Percentiles rank a stretch among this genome's conserved stretches.
These are phyloP conservation scores for Angophora floribunda DNA, from an alignment of 345 rosid genomes.

Conservation along the genomic window DNA sequence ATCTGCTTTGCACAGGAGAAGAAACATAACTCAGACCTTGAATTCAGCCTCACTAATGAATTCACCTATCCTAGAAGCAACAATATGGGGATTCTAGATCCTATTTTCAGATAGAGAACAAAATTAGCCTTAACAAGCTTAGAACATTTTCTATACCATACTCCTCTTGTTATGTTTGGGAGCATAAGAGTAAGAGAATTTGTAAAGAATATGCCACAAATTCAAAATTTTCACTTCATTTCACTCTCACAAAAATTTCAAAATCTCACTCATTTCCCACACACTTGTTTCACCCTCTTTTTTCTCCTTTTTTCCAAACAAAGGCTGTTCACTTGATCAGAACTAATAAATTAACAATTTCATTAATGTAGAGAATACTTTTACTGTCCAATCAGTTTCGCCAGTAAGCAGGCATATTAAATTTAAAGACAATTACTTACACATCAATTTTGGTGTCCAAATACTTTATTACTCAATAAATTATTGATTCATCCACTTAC, in stretches of 20 bases:
- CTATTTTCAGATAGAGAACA: background rate
- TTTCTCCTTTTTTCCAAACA: background rate
- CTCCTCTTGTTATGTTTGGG: background rate
- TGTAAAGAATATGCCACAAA: background rate
- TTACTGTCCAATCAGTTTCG: background rate
- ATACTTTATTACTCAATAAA: background rate
- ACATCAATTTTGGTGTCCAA: background rate
- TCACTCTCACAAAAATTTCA: background rate
- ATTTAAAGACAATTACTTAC: background rate
- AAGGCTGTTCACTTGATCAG: background rate
- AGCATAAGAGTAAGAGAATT: background rate
- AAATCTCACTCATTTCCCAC: background rate
- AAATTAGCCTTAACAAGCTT: background rate
- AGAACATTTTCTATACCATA: too few species aligned
- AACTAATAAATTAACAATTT: background rate
- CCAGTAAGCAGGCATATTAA: background rate
- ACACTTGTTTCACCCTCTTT: background rate
- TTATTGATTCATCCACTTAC: background rate
- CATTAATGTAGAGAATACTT: background rate
- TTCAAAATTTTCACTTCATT: background rate
- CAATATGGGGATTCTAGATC: background rate
- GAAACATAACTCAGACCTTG: background rate
- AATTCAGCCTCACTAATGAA: background rate
- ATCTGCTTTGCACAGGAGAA: background rate
- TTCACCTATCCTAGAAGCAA: background rate